Percentiles rank a stretch among this genome's conserved stretches.
phyloP scores from a whole-genome alignment of 2,329 filamentous ascomycete species.

The Dendrostoma leiphaemia region DNA sequence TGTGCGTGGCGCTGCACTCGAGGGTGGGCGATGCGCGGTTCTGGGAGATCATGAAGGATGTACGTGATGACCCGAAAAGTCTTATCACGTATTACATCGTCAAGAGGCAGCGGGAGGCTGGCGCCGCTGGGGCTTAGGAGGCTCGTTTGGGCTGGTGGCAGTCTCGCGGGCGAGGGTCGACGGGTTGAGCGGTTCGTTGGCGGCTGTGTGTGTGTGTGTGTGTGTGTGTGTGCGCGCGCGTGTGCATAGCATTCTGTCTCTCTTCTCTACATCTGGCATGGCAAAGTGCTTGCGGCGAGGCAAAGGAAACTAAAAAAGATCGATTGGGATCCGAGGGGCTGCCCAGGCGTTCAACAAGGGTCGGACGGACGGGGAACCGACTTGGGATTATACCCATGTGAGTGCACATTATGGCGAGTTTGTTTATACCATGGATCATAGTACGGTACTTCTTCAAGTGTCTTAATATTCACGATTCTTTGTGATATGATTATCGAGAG shows the following conservation, averaged over 20 bases:
- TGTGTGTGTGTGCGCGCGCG: too few relatives aligned
- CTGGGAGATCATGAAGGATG: conserved; percentile 63
- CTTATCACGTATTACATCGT: conserved; percentile 81
- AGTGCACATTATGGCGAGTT: background rate
- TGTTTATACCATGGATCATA: conserved; percentile 11
- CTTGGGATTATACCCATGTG: conserved; percentile 8
- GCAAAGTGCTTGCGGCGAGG: background rate
- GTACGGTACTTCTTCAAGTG: conserved; percentile 1
- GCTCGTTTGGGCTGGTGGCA: background rate
- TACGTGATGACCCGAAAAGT: conserved; percentile 72
- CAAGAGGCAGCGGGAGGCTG: conserved; percentile 59
- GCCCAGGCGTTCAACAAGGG: background rate
- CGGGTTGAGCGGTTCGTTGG: too few relatives aligned
- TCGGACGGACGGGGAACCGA: background rate
- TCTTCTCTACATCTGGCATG: background rate
- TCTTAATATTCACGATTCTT: conserved; percentile 14
- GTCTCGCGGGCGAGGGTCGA: background rate
- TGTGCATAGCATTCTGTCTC: too few relatives aligned
- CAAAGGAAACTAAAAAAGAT: too few relatives aligned
- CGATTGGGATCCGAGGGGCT: background rate
- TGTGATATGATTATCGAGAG: too few relatives aligned
- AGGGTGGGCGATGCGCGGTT: conserved; percentile 60
- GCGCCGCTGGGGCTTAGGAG: conserved; percentile 7
- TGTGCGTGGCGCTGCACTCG: conserved; percentile 71
- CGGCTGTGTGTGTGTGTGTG: too few relatives aligned